Conservation (phyloP, 305 asterid genomes). For the Fraxinus nigra region DNA sequence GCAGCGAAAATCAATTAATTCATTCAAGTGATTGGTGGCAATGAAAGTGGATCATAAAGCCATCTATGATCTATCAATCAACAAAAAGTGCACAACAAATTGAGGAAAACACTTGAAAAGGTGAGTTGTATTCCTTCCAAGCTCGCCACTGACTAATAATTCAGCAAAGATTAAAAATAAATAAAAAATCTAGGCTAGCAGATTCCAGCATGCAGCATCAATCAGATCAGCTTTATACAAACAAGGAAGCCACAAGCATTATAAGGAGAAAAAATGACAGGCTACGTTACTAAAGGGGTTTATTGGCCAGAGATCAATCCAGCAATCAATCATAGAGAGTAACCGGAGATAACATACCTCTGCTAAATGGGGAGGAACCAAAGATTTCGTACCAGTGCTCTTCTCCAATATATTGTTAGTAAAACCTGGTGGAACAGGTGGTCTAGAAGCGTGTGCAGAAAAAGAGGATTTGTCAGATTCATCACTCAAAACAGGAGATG, state of each 20-base stretch:
- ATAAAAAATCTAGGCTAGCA: not conserved
- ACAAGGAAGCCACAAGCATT: not conserved
- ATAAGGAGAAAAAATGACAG: not conserved
- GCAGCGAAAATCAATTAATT: not conserved
- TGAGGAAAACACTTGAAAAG: not conserved
- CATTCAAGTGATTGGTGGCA: not conserved
- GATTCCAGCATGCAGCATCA: not conserved
- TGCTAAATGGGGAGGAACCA: not conserved
- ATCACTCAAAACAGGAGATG: not conserved
- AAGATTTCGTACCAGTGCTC: not conserved
- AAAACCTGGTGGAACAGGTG: not conserved
- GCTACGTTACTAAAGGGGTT: not conserved
- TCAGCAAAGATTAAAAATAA: not conserved
- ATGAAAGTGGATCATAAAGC: not conserved
- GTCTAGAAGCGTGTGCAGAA: not conserved
- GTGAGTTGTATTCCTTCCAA: not conserved
- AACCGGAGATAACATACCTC: not conserved
- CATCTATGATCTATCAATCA: not conserved
- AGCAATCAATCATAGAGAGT: not conserved
- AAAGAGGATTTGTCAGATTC: not conserved
- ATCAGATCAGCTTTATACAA: not conserved
- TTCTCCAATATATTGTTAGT: not conserved
- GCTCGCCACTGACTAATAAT: not conserved
- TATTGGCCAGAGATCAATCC: not conserved
- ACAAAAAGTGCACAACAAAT: not conserved